Base-by-base conservation (phyloP, 805 yeast species). In the Suhomyces prunicola region DNA sequence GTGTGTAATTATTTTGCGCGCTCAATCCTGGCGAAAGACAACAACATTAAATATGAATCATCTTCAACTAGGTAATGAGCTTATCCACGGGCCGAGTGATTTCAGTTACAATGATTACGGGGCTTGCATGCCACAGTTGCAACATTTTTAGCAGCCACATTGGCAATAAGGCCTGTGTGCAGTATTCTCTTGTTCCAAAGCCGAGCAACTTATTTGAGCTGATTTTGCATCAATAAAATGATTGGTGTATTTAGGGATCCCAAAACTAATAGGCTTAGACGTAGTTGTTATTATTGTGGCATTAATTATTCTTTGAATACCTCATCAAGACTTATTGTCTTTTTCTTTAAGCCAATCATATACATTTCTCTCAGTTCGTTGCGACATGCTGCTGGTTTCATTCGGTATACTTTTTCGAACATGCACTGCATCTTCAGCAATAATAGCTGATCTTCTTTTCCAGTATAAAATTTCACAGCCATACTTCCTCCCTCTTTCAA, bases 401-500 rank as follows among this genome's bases (percentile, higher is more conserved):
- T 84, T 51, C 89, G 74, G 48, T 71, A 67, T 0, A 91, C 97
- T 48, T 72, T 78, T 2, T 72, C 69, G 68, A 94, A 94, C 15
- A 82, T 82, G 46, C 68, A 70, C 31, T 73, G 70, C 55, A 93
- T 70, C 59, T 88, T 73, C 15, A 69, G 63, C 59, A 88, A 88
- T n/a, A 93, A 73, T 4, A 77, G 64, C 12, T 62, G 64, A 61
- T 91, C 97, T 60, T 90, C 96, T 40, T 79, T 75, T 0, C 99
- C 99, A 0, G 92, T 81, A 67, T 82, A 92, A 60, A 85, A 87
- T 69, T 94, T 94, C 75, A 96, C 87, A 12, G 90, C 86, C 62
- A 90, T 81, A 9, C 73, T 62, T 0, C 99, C 99, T 26, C 82
- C 81, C 4, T 84, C 82, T 55, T 76, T 83, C 26, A 94, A 70